Evolutionary conservation across 805 yeast species (phyloP), one percentile per base, ranked within the genome.

Genomic region (Ogataea nitratoaversa): DNA sequence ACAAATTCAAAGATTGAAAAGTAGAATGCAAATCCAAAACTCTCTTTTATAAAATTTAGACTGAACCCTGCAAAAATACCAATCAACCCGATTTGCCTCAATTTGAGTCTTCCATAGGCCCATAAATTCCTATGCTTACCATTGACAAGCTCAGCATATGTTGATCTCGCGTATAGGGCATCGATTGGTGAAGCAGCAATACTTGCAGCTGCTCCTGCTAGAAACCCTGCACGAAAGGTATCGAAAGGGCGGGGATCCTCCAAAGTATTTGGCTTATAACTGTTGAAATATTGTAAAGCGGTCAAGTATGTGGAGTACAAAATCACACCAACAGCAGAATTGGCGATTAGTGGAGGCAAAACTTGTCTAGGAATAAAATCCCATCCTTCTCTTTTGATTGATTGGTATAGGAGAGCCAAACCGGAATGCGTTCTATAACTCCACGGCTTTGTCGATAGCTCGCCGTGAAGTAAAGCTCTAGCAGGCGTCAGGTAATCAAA

Each of bases 151-250:
- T 88, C 95, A 9, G 83, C 76, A 5, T 87, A 82, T 2, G 80
- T 72, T 48, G 90, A 85, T 49, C 97, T 71, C 2, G 95, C 78
- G 54, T 83, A 84, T 3, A 91, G 78, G 7, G 97, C 96, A 62
- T 91, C 97, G 4, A 91, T 71, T 0, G 98, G 98, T 2, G 96
- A 91, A 2, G 96, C 95, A 0, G 87, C 90, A 14, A 87, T 64
- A n/a, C 95, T 84, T 52, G 93, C 96, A 19, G 80, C 78, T 0
- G 82, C 78, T 1, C 97, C 97, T 0, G 96, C 96, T 0, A 86
- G 48, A 41, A 82, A 78, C 0, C 98, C 98, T 0, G 96, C 87
- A 35, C 78, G 61, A 62, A 86, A 77, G 0, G 88, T 79, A 50
- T 85, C 88, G 41, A 67, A 55, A 1, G 72, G 68, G 13, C 45